Percentiles rank a stretch among this genome's conserved stretches.
Conservation (phyloP, 345 rosid species). For the Pistacia atlantica region DNA sequence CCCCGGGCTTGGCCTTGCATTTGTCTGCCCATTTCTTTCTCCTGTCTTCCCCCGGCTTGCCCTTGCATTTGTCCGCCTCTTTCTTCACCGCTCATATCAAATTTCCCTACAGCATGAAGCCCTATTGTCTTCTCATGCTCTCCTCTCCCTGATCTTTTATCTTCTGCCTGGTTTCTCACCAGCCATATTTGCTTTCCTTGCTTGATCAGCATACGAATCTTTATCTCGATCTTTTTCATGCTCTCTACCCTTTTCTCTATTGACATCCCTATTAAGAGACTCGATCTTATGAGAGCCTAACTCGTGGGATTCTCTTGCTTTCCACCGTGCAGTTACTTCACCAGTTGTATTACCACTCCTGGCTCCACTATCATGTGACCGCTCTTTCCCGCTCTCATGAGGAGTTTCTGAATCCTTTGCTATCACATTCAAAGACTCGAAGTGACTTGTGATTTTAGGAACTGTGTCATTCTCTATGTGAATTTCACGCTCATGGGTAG, state of each 20-base stretch:
- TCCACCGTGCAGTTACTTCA: not conserved
- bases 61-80: slow-evolving; percentile 1
- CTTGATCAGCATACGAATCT: not conserved
- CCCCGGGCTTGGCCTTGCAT: slow-evolving; percentile 6
- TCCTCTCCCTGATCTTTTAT: not conserved
- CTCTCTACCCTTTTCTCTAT: slow-evolving; percentile 16
- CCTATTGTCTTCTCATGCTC: slow-evolving; percentile 20
- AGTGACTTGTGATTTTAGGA: slow-evolving; percentile 64
- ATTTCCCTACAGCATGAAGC: slow-evolving; percentile 36
- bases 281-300: slow-evolving; percentile 31
- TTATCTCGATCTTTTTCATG: not conserved
- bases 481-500: slow-evolving; percentile 43
- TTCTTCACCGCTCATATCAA: slow-evolving; percentile 19
- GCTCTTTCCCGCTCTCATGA: not conserved
- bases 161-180: slow-evolving; percentile 9
- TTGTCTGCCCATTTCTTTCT: not conserved
- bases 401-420: slow-evolving; percentile 18
- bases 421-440: slow-evolving; percentile 46
- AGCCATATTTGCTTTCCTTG: slow-evolving; percentile 6
- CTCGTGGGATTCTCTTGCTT: slow-evolving; percentile 15
- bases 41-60: not conserved
- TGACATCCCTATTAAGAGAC: slow-evolving; percentile 28
- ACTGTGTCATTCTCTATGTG: slow-evolving; percentile 56
- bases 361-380: not conserved
- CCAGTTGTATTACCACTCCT: not conserved